A percentile compares a stretch with the other conserved stretches of the same genome.
phyloP scores from a whole-genome alignment of 179 eudicot genomes.

The Spinacia oleracea region DNA sequence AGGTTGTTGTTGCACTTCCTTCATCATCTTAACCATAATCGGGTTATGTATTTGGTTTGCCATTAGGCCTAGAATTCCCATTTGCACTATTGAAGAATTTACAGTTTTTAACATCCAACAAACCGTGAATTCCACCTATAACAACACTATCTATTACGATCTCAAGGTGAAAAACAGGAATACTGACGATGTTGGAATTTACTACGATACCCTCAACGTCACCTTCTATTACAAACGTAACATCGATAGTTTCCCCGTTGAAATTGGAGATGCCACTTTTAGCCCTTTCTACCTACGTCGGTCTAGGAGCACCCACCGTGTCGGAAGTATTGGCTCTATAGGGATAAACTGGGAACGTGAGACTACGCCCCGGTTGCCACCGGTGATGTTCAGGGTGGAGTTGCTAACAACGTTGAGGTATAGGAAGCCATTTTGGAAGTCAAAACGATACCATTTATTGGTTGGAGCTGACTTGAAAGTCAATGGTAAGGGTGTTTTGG shows the following conservation, averaged over 20 bases:
- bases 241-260: neutral
- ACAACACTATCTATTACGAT: conserved; percentile 47
- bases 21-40: conserved; percentile 8
- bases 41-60: conserved; percentile 22
- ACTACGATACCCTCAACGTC: conserved; percentile 56
- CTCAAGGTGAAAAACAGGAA: conserved; percentile 55
- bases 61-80: conserved; percentile 17
- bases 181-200: conserved; percentile 40
- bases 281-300: conserved; percentile 58
- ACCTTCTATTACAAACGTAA: conserved; percentile 33
- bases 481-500: conserved; percentile 38
- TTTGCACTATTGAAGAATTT: conserved; percentile 28
- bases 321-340: conserved; percentile 11
- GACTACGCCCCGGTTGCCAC: neutral
- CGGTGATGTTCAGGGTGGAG: conserved; percentile 45
- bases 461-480: conserved; percentile 49
- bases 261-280: conserved; percentile 37
- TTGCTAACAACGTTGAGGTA: conserved; percentile 60
- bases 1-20: conserved; percentile 10
- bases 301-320: conserved; percentile 41
- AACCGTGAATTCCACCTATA: conserved; percentile 11
- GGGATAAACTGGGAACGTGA: conserved; percentile 42
- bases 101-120: conserved; percentile 31
- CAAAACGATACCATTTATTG: conserved; percentile 39
- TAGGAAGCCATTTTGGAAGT: conserved; percentile 51